A percentile compares a stretch with the other conserved stretches of the same genome.
Conservation (phyloP, 106 monocot species). For the Triglochin maritima region DNA sequence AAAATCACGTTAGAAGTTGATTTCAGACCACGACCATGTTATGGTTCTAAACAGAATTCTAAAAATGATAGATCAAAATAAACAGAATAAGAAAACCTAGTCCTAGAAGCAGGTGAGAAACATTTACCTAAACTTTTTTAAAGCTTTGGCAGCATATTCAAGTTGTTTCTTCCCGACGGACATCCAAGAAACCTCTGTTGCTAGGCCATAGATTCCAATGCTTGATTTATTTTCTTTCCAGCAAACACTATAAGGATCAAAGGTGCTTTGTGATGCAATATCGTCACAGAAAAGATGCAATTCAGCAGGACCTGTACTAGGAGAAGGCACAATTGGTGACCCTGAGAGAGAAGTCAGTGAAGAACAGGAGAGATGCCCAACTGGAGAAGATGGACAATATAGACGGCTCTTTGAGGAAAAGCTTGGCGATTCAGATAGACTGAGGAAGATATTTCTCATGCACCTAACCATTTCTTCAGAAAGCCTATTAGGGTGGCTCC, state of each 20-base stretch:
- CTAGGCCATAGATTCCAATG: slow-evolving; percentile 51
- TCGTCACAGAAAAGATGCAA: slow-evolving; percentile 13
- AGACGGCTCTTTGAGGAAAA: background rate
- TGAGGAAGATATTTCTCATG: slow-evolving; percentile 24
- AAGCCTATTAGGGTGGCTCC: slow-evolving; percentile 16
- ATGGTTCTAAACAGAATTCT: no score
- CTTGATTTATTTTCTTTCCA: slow-evolving; percentile 39
- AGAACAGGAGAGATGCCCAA: slow-evolving; percentile 10
- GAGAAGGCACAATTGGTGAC: slow-evolving; percentile 1
- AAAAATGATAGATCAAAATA: no score
- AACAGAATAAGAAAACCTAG: no score
- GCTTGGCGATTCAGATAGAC: slow-evolving; percentile 8
- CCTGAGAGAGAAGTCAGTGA: slow-evolving; percentile 12
- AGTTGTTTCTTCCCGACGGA: slow-evolving; percentile 79
- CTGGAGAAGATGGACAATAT: slow-evolving; percentile 7
- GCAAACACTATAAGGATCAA: slow-evolving; percentile 65
- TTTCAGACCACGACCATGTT: no score
- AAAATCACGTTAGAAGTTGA: no score
- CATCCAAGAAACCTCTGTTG: slow-evolving; percentile 75
- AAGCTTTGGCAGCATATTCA: slow-evolving; percentile 74
- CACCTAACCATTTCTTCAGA: slow-evolving; percentile 22
- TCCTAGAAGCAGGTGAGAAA: background rate
- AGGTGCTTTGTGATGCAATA: slow-evolving; percentile 11
- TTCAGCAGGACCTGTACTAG: slow-evolving; percentile 3
- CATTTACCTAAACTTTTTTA: slow-evolving; percentile 70